Evolutionary conservation across 768 basidiomycete genomes (phyloP).

Genomic region (Panus rudis): DNA sequence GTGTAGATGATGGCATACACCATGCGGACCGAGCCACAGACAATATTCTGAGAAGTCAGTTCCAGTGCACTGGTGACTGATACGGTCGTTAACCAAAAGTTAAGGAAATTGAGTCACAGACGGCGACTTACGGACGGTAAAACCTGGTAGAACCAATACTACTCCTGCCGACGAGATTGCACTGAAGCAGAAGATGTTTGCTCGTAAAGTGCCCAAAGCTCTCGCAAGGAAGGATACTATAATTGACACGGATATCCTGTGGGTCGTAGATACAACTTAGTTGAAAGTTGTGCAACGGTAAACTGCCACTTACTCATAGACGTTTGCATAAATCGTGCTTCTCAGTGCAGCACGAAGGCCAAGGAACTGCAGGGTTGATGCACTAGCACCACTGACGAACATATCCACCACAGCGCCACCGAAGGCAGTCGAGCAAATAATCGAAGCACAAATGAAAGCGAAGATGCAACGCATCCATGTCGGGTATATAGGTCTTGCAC

Average conservation of each 20-base stretch:
- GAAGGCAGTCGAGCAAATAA: constrained; percentile 79
- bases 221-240: constrained; percentile 79
- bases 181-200: constrained; percentile 79
- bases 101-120: neutral
- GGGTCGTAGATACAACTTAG: neutral
- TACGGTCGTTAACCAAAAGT: neutral
- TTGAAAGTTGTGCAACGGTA: neutral
- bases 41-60: constrained; percentile 72
- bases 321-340: constrained; percentile 88
- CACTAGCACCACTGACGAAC: constrained; percentile 69
- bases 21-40: constrained; percentile 76
- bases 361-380: constrained; percentile 67
- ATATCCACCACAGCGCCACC: constrained; percentile 79
- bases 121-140: constrained; percentile 58
- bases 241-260: constrained; percentile 78
- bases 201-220: constrained; percentile 68
- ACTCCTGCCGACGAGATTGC: constrained; percentile 87
- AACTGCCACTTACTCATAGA: constrained; percentile 71
- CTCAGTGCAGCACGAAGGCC: constrained; percentile 78
- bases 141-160: constrained; percentile 86
- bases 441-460: constrained; percentile 70
- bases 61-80: constrained; percentile 74
- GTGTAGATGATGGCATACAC: constrained; percentile 86
- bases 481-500: constrained; percentile 60
- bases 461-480: constrained; percentile 61